Evolutionary conservation across 306 rosid genomes (phyloP), one percentile per base, ranked within the genome.

Genomic region (Geum urbanum): DNA sequence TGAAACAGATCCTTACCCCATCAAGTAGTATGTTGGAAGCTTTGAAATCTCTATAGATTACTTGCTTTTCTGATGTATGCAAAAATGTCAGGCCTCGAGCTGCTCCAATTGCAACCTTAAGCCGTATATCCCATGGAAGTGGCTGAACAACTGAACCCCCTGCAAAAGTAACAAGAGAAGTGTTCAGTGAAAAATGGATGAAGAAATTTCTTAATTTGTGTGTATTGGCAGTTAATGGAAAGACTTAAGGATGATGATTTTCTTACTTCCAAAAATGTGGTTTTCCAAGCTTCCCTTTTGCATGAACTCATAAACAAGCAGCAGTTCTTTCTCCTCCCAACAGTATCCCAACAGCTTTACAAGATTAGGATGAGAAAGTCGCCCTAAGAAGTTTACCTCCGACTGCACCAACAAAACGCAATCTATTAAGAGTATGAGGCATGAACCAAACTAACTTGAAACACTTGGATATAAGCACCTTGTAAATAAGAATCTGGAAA

Each of bases 251-350:
- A 63, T 63, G 75, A 44, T 47, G 27, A 16, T 63, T 51, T 72
- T 66, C 94, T 86, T 77, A 89, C 98, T 95, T 87, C 99, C 97
- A 83, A 95, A 95, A 6, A 95, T 89, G 68, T 91, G 97, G 80
- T 89, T 86, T 71, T 89, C 96, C 80, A 95, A 76, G 80, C 99
- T 89, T 44, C 99, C 99, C 57, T 70, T 95, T 70, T 89, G 97
- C 99, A 95, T 91, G 86, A 84, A 91, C 81, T 95, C 99, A 14
- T 91, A 95, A 19, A 88, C 83, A 5, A 91, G 96, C 70, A 95
- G 86, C 48, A 95, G 84, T 60, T 91, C 96, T 0, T 80, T 69
- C 9, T 86, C 97, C 80, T 94, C 97, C 86, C 79, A 87, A 70
- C 96, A 87, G 76, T 89, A 95, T 49, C 99, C 99, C 69, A 91